Conservation (phyloP, 2,329 filamentous ascomycete species). For the Phaeophleospora eucalypticola region DNA sequence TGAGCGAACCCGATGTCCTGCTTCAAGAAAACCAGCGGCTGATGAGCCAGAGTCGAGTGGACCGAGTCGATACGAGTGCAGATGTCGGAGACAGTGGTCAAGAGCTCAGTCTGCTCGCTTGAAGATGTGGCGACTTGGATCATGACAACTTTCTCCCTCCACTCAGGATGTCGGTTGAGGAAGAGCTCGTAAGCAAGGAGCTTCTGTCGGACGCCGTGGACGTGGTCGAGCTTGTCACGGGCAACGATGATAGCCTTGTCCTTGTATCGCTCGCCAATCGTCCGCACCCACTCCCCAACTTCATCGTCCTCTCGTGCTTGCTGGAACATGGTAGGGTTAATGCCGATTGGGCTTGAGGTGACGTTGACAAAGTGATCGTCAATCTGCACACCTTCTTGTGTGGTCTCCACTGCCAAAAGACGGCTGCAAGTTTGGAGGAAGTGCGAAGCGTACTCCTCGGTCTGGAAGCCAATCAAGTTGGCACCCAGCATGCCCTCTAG, state of each 20-base stretch:
- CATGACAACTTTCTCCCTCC: slow-evolving; percentile 79
- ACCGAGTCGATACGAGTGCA: slow-evolving; percentile 90
- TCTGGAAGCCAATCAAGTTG: slow-evolving; percentile 90
- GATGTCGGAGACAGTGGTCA: slow-evolving; percentile 86
- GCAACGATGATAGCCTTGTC: slow-evolving; percentile 89
- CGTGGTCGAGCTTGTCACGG: slow-evolving; percentile 88
- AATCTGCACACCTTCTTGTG: slow-evolving; percentile 79
- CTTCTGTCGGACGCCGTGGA: slow-evolving; percentile 90
- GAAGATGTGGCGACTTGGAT: slow-evolving; percentile 92
- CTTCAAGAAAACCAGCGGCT: slow-evolving; percentile 88
- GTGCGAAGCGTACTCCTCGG: slow-evolving; percentile 85
- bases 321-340: slow-evolving; percentile 71
- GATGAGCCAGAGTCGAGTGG: slow-evolving; percentile 85
- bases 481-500: slow-evolving; percentile 90
- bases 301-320: slow-evolving; percentile 58
- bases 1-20: slow-evolving; percentile 92
- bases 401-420: slow-evolving; percentile 83
- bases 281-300: slow-evolving; percentile 73
- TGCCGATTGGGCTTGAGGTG: slow-evolving; percentile 79
- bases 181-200: slow-evolving; percentile 89
- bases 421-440: slow-evolving; percentile 95
- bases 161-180: slow-evolving; percentile 87
- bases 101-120: slow-evolving; percentile 80
- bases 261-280: slow-evolving; percentile 77
- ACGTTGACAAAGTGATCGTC: slow-evolving; percentile 94